Conservation (phyloP, 164 flowering plant genomes). For the Buxus sempervirens region DNA sequence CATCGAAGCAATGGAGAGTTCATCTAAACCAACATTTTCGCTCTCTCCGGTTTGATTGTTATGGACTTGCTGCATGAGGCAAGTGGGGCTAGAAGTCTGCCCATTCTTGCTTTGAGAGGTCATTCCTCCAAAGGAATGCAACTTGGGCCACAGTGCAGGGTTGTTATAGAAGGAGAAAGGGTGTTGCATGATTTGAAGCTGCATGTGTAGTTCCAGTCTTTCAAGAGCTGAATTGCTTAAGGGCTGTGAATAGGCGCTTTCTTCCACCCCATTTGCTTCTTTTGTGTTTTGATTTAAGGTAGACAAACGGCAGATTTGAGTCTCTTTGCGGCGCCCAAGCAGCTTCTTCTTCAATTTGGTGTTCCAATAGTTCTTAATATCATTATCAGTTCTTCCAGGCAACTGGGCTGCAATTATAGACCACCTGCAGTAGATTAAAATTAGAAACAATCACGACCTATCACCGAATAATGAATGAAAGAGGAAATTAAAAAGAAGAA, state of each 20-base stretch:
- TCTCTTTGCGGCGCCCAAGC: conserved; percentile 66
- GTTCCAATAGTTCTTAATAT: conserved; percentile 97
- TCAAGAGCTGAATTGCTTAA: conserved; percentile 70
- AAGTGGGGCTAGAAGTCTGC: conserved; percentile 8
- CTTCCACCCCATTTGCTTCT: conserved; percentile 21
- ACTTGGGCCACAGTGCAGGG: conserved; percentile 56
- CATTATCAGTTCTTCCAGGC: conserved; percentile 97
- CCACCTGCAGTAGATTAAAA: conserved; percentile 53
- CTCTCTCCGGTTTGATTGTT: conserved; percentile 12
- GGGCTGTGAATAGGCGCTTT: conserved; percentile 20
- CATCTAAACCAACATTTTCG: conserved; percentile 14
- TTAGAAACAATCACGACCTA: background rate
- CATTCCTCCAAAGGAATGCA: conserved; percentile 56
- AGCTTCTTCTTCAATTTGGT: conserved; percentile 87
- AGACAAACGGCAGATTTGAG: conserved; percentile 25
- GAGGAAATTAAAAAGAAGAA: background rate
- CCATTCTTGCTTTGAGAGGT: conserved; percentile 38
- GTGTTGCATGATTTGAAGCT: conserved; percentile 49
- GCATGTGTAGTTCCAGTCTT: conserved; percentile 85
- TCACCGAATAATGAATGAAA: background rate
- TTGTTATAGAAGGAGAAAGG: conserved; percentile 51
- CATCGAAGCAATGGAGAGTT: conserved; percentile 8
- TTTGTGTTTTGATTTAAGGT: conserved; percentile 21
- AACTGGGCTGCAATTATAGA: conserved; percentile 93
- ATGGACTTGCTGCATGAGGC: conserved; percentile 20